Base-by-base conservation (phyloP, 2,329 filamentous ascomycete genomes). In the Xylaria arbuscula region DNA sequence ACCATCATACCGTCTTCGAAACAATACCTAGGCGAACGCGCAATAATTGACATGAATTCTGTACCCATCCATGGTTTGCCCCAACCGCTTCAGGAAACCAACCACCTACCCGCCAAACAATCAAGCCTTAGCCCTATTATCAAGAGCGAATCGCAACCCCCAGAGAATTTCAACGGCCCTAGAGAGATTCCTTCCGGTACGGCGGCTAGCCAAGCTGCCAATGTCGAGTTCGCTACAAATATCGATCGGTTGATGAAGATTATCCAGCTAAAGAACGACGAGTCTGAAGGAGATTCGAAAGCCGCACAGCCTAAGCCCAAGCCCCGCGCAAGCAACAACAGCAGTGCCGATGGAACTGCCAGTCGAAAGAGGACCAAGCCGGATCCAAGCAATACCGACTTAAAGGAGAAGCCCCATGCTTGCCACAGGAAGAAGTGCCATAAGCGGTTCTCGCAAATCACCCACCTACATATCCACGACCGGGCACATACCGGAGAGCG, bases 371-470 rank as follows among this genome's bases (percentile, higher is more conserved):
- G 72, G 24, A 8, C 61, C 0, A 71, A 64, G 47, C 13, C 38
- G 34, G 50, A 68, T n/a, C 32, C 45, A 42, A 47, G 68, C 63
- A 48, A 65, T 10, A 3, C 59, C 53, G 67, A 74, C 19, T 13
- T 8, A 60, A 61, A 69, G 64, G 66, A 75, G 32, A 80, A 80
- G 70, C 85, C 86, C 83, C 89, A 75, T 94, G 95, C 78, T 82
- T 99, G 96, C 81, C 87, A 86, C 22, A 85, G 93, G 47, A 86
- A 89, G 8, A 88, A 88, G 48, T 98, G 95, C 80, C 84, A 86
- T 73, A 97, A 96, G 83, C 89, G 87, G 70, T 98, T 98, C 80
- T 89, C 89, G 68, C 95, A 98, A 78, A 97, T 95, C 81, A 97
- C 94, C 1, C 95, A 98, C 75, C 86, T 98, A 11, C 92, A 96